Percentiles rank a stretch among this genome's conserved stretches.
Conservation (phyloP, 2,329 filamentous ascomycete species). For the Sarocladium oryzae region DNA sequence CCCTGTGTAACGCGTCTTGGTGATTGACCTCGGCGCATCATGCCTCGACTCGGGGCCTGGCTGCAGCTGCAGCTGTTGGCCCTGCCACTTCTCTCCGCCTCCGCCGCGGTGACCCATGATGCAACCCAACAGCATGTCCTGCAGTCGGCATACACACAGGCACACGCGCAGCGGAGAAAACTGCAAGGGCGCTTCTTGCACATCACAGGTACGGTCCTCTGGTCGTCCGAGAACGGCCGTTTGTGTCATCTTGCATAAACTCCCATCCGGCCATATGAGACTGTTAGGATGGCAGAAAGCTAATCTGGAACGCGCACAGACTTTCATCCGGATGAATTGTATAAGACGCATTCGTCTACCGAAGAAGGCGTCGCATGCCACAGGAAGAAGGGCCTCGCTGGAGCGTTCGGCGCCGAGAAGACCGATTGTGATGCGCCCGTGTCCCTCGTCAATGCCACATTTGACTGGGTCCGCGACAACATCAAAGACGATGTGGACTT, state of each 20-base stretch:
- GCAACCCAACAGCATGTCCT: conserved; percentile 15
- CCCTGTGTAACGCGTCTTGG: too few relatives aligned
- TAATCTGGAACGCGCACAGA: conserved; percentile 45
- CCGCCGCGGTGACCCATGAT: conserved; percentile 13
- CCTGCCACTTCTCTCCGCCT: conserved; percentile 17
- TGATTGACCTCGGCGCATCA: conserved; percentile 6
- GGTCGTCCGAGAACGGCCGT: too few relatives aligned
- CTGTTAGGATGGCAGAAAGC: neutral
- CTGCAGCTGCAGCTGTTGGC: conserved; percentile 22
- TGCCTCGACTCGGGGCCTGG: conserved; percentile 21
- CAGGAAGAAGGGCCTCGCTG: conserved; percentile 67
- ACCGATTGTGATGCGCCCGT: conserved; percentile 84
- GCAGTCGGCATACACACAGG: conserved; percentile 10
- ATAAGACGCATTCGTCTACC: conserved; percentile 71
- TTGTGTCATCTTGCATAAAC: too few relatives aligned
- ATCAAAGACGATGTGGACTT: conserved; percentile 78
- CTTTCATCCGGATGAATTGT: conserved; percentile 85
- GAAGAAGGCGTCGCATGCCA: conserved; percentile 69
- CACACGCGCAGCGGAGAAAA: conserved; percentile 29
- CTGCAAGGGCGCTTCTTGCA: conserved; percentile 76
- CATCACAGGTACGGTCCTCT: conserved; percentile 63
- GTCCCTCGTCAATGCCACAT: conserved; percentile 77
- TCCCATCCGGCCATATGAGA: conserved; percentile 10
- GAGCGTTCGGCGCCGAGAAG: conserved; percentile 76
- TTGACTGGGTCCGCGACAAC: conserved; percentile 78